A percentile compares a stretch with the other conserved stretches of the same genome.
These are phyloP conservation scores for Podospora anserina DNA, from an alignment of 495 filamentous ascomycete species.

Conservation along the genomic window DNA sequence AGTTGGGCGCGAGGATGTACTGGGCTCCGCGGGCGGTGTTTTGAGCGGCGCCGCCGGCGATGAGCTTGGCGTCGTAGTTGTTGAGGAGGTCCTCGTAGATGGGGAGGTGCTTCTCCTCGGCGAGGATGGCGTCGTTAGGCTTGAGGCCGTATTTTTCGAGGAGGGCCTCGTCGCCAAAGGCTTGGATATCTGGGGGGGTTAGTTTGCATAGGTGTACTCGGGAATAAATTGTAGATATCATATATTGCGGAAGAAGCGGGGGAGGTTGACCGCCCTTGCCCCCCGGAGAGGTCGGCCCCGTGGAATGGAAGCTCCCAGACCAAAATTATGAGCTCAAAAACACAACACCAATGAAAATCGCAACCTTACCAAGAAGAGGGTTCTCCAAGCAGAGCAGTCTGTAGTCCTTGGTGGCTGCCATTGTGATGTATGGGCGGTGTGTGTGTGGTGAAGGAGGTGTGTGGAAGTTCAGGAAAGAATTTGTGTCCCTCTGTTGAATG, in stretches of 20 bases:
- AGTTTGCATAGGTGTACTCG: neutral
- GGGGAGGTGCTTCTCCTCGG: slow-evolving; percentile 80
- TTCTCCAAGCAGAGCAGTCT: slow-evolving; percentile 91
- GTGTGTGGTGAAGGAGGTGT: slow-evolving; percentile 23
- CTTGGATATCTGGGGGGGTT: slow-evolving; percentile 75
- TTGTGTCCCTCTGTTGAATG: slow-evolving; percentile 17
- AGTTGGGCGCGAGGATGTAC: slow-evolving; percentile 87
- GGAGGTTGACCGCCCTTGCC: neutral
- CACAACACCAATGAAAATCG: neutral
- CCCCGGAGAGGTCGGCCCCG: neutral
- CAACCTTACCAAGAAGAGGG: slow-evolving; percentile 77
- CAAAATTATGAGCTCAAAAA: neutral
- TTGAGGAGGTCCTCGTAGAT: slow-evolving; percentile 90
- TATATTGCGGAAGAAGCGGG: slow-evolving; percentile 1
- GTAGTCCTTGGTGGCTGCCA: slow-evolving; percentile 73
- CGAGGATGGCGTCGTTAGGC: slow-evolving; percentile 94
- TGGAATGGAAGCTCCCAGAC: neutral
- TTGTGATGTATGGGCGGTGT: slow-evolving; percentile 41
- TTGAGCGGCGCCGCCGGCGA: slow-evolving; percentile 95
- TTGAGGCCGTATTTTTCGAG: slow-evolving; percentile 91
- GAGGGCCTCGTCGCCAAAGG: slow-evolving; percentile 71
- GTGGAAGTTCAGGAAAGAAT: slow-evolving; percentile 17
- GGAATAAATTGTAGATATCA: slow-evolving; percentile 6
- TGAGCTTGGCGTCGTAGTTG: slow-evolving; percentile 83
- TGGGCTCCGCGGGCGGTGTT: slow-evolving; percentile 97